Percentiles rank a stretch among this genome's conserved stretches.
Conservation (phyloP, 495 filamentous ascomycete species). For the Annulohypoxylon maeteangense region DNA sequence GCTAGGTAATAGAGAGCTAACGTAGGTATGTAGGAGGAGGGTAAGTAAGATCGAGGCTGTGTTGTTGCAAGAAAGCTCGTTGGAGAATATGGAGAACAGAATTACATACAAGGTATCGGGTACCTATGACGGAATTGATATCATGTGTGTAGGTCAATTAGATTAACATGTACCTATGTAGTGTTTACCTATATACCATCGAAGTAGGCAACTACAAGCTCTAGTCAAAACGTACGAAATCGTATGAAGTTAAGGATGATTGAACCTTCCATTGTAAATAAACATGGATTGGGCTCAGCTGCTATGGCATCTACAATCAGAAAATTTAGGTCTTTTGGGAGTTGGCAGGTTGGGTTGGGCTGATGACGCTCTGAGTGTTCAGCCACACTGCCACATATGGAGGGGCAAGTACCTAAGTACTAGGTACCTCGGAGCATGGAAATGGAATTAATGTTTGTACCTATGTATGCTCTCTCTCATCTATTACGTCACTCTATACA, state of each 20-base stretch:
- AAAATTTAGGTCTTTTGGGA: not conserved
- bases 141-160: too few species aligned
- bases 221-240: too few species aligned
- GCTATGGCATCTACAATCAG: not conserved
- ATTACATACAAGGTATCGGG: not conserved
- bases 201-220: too few species aligned
- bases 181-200: too few species aligned
- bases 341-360: too few species aligned
- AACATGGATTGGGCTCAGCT: conserved; percentile 19
- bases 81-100: not conserved
- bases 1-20: too few species aligned
- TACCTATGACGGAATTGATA: too few species aligned
- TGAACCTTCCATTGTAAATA: conserved; percentile 10
- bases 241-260: not conserved
- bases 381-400: conserved; percentile 36
- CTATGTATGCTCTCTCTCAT: not conserved
- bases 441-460: too few species aligned
- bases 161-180: too few species aligned
- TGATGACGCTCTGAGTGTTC: conserved; percentile 23
- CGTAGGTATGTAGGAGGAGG: not conserved
- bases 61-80: not conserved
- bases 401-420: conserved; percentile 13
- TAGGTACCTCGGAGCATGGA: too few species aligned
- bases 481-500: conserved; percentile 26
- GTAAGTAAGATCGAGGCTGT: conserved; percentile 4